A percentile compares a stretch with the other conserved stretches of the same genome.
These are phyloP conservation scores for Lathyrus tuberosus DNA, from an alignment of 306 rosid genomes.

Conservation along the genomic window DNA sequence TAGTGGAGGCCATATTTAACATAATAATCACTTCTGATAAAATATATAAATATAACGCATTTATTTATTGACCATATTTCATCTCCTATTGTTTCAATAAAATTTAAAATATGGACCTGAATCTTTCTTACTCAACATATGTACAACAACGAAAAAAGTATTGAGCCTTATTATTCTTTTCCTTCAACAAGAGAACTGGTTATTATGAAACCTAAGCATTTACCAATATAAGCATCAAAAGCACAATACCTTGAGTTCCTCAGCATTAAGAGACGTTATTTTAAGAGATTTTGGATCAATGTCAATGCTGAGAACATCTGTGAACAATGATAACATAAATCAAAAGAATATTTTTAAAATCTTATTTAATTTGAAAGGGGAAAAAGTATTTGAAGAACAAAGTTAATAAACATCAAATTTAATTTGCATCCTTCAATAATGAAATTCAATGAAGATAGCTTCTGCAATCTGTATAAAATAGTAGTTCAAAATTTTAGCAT, in stretches of 20 bases:
- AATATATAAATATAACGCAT: not conserved
- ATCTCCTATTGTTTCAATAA: conserved; percentile 21
- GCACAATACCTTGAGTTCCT: too few species aligned
- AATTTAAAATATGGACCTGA: conserved; percentile 17
- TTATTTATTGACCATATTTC: conserved; percentile 11
- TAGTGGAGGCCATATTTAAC: too few species aligned
- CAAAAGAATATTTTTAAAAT: conserved; percentile 33
- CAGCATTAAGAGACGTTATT: conserved; percentile 75
- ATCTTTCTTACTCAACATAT: too few species aligned
- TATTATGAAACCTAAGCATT: conserved; percentile 28
- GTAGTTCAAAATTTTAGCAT: conserved; percentile 25
- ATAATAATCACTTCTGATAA: conserved; percentile 31
- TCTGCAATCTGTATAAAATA: not conserved
- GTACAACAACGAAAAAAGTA: too few species aligned
- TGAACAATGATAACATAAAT: conserved; percentile 56
- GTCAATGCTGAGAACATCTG: too few species aligned
- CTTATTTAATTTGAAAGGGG: not conserved
- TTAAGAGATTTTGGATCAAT: conserved; percentile 86
- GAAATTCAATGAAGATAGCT: too few species aligned
- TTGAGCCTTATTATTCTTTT: too few species aligned
- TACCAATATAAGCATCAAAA: conserved; percentile 27
- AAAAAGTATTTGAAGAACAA: not conserved
- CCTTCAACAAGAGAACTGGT: not conserved
- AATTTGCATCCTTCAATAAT: too few species aligned
- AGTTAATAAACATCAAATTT: not conserved